Base-by-base conservation (phyloP, 805 yeast species). In the Starmera pachycereana region DNA sequence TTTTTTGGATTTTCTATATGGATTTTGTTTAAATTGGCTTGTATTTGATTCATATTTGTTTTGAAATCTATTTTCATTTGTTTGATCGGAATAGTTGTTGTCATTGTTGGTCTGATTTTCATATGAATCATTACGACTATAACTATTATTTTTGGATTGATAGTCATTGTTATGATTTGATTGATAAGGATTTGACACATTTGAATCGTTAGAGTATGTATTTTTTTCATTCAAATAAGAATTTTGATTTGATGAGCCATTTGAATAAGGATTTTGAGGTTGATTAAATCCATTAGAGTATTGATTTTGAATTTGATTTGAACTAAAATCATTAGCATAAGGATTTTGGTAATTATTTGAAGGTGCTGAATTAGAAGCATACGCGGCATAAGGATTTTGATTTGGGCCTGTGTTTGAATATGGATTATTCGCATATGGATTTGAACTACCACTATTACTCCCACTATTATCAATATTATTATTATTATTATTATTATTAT, bases 341-440 rank as follows among this genome's bases (percentile, higher is more conserved):
- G 18, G 18, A 16, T 16, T 16, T 16, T 16, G 18, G 18, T 16
- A 16, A 16, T 16, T 16, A 16, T 16, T 16, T 4, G 18, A 16
- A 16, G 18, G 4, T 16, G 18, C 18, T 16, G 18, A 16, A 16
- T 16, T 16, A 16, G 18, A 16, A 16, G 18, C 18, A 16, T 16
- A 16, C 4, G 18, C 18, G 18, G 18, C 18, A 16, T 16, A 16
- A 16, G 18, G 18, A 16, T 16, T 16, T 16, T 16, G 18, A 16
- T 16, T 16, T 16, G 18, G 4, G 18, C 18, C 4, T 16, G 18
- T 16, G 18, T 16, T 16, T 16, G 18, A 16, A 16, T 16, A 16
- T 16, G 18, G 18, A 25, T 39, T 39, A 9, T 40, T 29, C 14
- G 42, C 45, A 37, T 42, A 42, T 12, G 45, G 42, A 19, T 42